phyloP scores from a whole-genome alignment of 306 rosid genomes.

The Lupinus albus region DNA sequence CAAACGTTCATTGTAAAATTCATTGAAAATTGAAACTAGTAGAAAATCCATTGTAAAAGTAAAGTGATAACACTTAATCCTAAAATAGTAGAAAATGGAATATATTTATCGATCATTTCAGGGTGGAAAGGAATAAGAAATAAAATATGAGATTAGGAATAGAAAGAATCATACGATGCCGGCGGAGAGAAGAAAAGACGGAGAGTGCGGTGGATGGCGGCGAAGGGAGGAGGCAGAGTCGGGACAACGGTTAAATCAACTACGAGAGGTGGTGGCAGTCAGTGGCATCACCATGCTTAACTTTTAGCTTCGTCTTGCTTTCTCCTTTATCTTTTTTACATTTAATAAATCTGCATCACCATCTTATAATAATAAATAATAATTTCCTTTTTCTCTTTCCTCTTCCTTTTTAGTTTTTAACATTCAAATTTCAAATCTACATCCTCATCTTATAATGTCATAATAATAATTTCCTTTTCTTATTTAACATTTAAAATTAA shows the following conservation, averaged over 20 bases:
- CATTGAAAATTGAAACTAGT: too few relatives aligned
- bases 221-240: not conserved
- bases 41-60: not conserved
- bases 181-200: slow-evolving; percentile 2
- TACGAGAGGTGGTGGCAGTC: slow-evolving; percentile 30
- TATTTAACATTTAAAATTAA: too few relatives aligned
- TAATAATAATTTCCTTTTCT: too few relatives aligned
- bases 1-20: too few relatives aligned
- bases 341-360: too few relatives aligned
- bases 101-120: not conserved
- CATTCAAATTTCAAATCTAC: too few relatives aligned
- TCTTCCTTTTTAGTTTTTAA: too few relatives aligned
- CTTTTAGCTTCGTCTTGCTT: not conserved
- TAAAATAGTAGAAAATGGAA: not conserved
- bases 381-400: not conserved
- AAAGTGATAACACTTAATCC: not conserved
- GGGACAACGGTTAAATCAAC: slow-evolving; percentile 1
- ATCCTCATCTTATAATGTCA: too few relatives aligned
- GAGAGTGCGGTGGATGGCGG: not conserved
- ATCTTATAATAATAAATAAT: too few relatives aligned
- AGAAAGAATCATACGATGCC: not conserved
- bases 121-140: not conserved
- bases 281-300: not conserved
- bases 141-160: not conserved
- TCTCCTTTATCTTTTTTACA: not conserved